A percentile compares a stretch with the other conserved stretches of the same genome.
phyloP scores from a whole-genome alignment of 2,329 filamentous ascomycete species.

The Hymenoscyphus repandus region DNA sequence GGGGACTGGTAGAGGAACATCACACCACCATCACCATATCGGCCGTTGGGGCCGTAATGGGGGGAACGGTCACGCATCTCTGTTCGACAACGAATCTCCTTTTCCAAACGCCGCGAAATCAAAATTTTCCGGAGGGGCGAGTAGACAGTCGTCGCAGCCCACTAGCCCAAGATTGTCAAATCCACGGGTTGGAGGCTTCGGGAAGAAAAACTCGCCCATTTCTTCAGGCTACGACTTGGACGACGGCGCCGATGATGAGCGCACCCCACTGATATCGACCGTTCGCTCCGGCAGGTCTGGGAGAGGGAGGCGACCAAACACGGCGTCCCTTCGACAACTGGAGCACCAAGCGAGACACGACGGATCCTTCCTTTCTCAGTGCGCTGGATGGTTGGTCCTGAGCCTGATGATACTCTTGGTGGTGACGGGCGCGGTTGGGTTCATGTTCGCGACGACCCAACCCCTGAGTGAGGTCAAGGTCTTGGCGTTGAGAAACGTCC shows the following conservation, averaged over 20 bases:
- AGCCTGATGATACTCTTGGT: constrained; percentile 75
- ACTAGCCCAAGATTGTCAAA: constrained; percentile 60
- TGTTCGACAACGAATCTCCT: constrained; percentile 73
- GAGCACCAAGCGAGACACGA: constrained; percentile 65
- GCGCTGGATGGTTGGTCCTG: constrained; percentile 84
- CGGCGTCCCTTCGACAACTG: constrained; percentile 58
- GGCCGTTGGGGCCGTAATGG: constrained; percentile 70
- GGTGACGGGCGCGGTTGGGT: constrained; percentile 77
- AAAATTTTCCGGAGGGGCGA: constrained; percentile 54
- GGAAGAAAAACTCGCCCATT: constrained; percentile 56
- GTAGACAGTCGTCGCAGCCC: constrained; percentile 60
- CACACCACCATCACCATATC: constrained; percentile 76
- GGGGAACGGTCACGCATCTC: constrained; percentile 61
- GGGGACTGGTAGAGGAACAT: constrained; percentile 60
- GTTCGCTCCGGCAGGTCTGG: constrained; percentile 58
- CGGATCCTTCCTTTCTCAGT: constrained; percentile 62
- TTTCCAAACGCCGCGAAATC: constrained; percentile 62
- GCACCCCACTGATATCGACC: constrained; percentile 69
- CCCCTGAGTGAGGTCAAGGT: constrained; percentile 76
- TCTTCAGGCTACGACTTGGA: constrained; percentile 72
- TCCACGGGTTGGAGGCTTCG: constrained; percentile 37
- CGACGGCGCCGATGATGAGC: constrained; percentile 81
- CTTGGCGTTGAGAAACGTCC: constrained; percentile 77
- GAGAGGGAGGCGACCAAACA: constrained; percentile 47
- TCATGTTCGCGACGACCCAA: constrained; percentile 88